Evolutionary conservation across 148 eudicot genomes (phyloP), one percentile per base, ranked within the genome.

Genomic region (Cornus suecica): DNA sequence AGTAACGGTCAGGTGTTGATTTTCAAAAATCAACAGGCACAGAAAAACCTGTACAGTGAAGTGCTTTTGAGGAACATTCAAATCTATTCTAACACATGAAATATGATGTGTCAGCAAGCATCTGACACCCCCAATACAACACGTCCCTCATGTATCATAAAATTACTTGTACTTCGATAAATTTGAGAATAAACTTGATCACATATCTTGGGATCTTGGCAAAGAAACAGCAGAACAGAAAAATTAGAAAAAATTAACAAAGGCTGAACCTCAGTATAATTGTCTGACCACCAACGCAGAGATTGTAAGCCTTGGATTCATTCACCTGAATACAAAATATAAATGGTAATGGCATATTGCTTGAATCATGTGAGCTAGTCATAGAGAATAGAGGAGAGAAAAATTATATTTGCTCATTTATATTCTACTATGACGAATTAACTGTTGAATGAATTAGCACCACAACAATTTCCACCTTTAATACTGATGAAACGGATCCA

Each of bases 401-500:
- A 72, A 27, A n/a, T 29, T 24, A 65, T 24, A 69, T 68, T 54
- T 65, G 60, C 75, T 67, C 18, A 11, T 6, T 48, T 2, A 58
- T 58, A 22, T 58, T 58, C 62, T 58, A 58, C 23, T 58, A 22
- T 58, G 62, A 58, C 8, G 6, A 58, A 58, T 58, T 22, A 1
- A 52, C 18, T 52, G 1, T 52, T 37, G 22, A 52, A 52, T 54
- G 25, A 34, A 6, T 24, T 27, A 23, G 31, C 65, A n/a, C 14
- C 27, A 54, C 23, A 51, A 51, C 51, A 15, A 13, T 16, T 3
- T 72, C 28, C 84, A 86, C 99, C 96, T 91, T 92, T 51, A 94
- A 42, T 20, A 89, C 79, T 24, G 99, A 92, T 74, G 99, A 92
- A 71, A 88, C 83, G 64, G 99, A 94, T 88, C 97, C 99, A 76